Conservation (phyloP, 78 protist genomes). For the Dictyostelium firmibasis region DNA sequence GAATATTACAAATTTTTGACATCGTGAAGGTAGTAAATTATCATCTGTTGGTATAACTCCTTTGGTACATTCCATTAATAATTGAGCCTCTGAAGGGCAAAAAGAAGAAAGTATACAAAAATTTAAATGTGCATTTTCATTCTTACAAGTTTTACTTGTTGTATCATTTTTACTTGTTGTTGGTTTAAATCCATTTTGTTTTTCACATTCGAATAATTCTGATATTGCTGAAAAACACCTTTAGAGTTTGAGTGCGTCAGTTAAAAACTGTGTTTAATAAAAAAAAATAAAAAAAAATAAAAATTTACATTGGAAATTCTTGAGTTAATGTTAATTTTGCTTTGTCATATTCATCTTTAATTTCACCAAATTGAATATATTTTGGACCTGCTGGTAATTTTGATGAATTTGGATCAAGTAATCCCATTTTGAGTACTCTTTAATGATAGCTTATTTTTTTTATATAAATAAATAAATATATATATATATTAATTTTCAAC, state of each 20-base stretch:
- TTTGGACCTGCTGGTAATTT: not conserved
- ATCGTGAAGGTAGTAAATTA: not conserved
- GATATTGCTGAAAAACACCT: constrained; percentile 16
- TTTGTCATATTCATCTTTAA: constrained; percentile 54
- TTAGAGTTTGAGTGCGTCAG: too few species aligned
- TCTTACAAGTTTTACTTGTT: not conserved
- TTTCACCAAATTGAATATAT: constrained; percentile 30
- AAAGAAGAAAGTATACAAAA: constrained; percentile 47
- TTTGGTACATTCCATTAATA: constrained; percentile 14
- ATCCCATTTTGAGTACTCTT: not conserved
- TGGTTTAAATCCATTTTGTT: not conserved
- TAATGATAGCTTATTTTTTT: too few species aligned
- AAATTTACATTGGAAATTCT: constrained; percentile 13
- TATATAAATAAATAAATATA: too few species aligned
- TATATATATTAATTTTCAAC: too few species aligned
- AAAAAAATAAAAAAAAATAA: too few species aligned
- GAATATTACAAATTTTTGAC: not conserved
- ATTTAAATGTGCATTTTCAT: constrained; percentile 25
- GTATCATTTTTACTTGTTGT: not conserved
- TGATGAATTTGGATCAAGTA: not conserved
- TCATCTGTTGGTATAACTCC: constrained; percentile 16
- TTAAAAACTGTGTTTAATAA: too few species aligned
- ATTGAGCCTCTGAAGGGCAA: constrained; percentile 20
- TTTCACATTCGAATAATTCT: constrained; percentile 24
- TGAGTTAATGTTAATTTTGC: constrained; percentile 6